Evolutionary conservation across 306 rosid genomes (phyloP).

Genomic region (Neltuma alba): DNA sequence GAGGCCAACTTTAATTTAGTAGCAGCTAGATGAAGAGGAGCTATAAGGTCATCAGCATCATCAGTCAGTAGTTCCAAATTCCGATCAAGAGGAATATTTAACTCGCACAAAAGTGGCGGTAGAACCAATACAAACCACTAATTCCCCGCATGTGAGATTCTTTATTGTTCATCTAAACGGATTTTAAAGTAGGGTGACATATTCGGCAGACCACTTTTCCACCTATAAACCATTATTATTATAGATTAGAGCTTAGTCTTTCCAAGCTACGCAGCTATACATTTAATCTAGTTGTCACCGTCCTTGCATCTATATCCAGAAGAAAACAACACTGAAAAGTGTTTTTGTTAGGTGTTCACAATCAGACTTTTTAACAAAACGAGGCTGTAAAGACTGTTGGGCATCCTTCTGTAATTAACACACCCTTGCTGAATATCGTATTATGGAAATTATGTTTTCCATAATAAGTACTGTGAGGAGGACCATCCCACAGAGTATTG

Average conservation of each 20-base stretch:
- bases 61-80: constrained; percentile 52
- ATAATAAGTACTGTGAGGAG: neutral
- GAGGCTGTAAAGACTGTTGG: neutral
- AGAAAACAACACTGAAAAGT: neutral
- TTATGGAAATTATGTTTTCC: no score
- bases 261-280: constrained; percentile 36
- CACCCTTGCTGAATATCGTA: constrained; percentile 6
- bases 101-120: constrained; percentile 31
- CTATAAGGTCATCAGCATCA: constrained; percentile 31
- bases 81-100: constrained; percentile 39
- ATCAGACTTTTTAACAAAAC: neutral
- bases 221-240: constrained; percentile 33
- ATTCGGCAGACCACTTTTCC: constrained; percentile 23
- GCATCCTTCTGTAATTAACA: neutral
- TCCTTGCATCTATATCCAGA: constrained; percentile 5
- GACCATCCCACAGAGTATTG: neutral
- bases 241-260: neutral
- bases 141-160: constrained; percentile 39
- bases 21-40: constrained; percentile 10
- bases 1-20: constrained; percentile 4
- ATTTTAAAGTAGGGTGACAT: constrained; percentile 28
- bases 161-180: constrained; percentile 29
- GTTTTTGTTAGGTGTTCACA: neutral
- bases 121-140: constrained; percentile 52
- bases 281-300: constrained; percentile 33